phyloP scores from a whole-genome alignment of 2,329 filamentous ascomycete species.

The Pseudocercospora eumusae region DNA sequence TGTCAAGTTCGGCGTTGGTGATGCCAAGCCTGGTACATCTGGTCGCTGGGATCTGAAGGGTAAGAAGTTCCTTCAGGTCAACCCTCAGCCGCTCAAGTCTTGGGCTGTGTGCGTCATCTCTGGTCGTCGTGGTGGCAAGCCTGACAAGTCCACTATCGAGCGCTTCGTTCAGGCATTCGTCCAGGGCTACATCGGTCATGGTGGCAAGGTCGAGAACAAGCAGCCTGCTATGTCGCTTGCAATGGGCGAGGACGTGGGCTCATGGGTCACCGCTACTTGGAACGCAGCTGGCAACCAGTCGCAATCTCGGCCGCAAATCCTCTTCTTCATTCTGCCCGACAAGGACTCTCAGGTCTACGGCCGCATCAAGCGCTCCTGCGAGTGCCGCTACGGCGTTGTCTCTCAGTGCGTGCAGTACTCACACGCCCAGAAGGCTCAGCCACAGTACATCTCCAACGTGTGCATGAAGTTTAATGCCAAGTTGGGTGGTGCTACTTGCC shows the following conservation, averaged over 20 bases:
- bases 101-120: slow-evolving; percentile 76
- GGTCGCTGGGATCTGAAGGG: slow-evolving; percentile 88
- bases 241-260: slow-evolving; percentile 33
- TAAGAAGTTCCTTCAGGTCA: slow-evolving; percentile 72
- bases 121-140: slow-evolving; percentile 51
- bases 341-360: slow-evolving; percentile 74
- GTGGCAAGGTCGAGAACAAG: slow-evolving; percentile 56
- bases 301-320: slow-evolving; percentile 66
- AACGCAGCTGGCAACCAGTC: slow-evolving; percentile 56
- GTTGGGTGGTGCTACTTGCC: slow-evolving; percentile 76
- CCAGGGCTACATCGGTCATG: slow-evolving; percentile 61
- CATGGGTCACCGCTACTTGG: slow-evolving; percentile 49
- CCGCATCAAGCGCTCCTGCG: slow-evolving; percentile 83
- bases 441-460: slow-evolving; percentile 91
- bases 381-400: slow-evolving; percentile 79
- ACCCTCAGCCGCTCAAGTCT: slow-evolving; percentile 58
- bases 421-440: slow-evolving; percentile 68
- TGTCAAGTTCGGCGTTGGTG: slow-evolving; percentile 63
- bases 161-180: slow-evolving; percentile 63
- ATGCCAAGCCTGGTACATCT: slow-evolving; percentile 60
- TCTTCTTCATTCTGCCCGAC: slow-evolving; percentile 75
- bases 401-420: slow-evolving; percentile 76
- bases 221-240: slow-evolving; percentile 49
- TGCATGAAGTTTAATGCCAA: slow-evolving; percentile 97
- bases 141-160: slow-evolving; percentile 49